Conservation (phyloP, 805 yeast species). For the Candida lessepsii region DNA sequence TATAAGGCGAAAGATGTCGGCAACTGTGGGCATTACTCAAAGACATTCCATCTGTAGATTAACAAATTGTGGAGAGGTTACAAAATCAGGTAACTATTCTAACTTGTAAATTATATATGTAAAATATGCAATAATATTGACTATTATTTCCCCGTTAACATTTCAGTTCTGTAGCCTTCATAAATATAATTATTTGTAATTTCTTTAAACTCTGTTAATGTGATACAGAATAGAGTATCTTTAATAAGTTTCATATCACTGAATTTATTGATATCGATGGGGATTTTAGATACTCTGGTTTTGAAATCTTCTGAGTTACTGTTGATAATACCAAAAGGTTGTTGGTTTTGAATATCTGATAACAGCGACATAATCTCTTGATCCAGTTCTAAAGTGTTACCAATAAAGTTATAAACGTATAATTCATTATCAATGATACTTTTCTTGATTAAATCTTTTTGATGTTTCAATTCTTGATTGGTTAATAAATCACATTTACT, state of each 20-base stretch:
- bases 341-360: constrained; percentile 1
- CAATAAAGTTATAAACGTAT: constrained; percentile 10
- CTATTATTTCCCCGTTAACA: constrained; percentile 8
- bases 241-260: constrained; percentile 10
- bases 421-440: constrained; percentile 4
- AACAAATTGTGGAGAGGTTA: too few relatives aligned
- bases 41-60: too few relatives aligned
- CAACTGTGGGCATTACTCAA: too few relatives aligned
- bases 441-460: constrained; percentile 8
- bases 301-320: constrained; percentile 3
- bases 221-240: constrained; percentile 12
- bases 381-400: constrained; percentile 6
- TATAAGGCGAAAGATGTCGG: too few relatives aligned
- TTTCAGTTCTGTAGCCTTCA: constrained; percentile 17
- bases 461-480: constrained; percentile 6
- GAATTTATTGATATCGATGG: constrained; percentile 8
- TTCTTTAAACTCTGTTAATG: constrained; percentile 15
- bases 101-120: constrained; percentile 3
- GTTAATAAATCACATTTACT: constrained; percentile 13
- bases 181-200: constrained; percentile 15
- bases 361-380: constrained; percentile 4
- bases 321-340: constrained; percentile 12
- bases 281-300: not conserved
- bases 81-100: not conserved
- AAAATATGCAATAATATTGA: constrained; percentile 4